Base-by-base conservation (phyloP, 345 rosid species). In the Durio zibethinus region DNA sequence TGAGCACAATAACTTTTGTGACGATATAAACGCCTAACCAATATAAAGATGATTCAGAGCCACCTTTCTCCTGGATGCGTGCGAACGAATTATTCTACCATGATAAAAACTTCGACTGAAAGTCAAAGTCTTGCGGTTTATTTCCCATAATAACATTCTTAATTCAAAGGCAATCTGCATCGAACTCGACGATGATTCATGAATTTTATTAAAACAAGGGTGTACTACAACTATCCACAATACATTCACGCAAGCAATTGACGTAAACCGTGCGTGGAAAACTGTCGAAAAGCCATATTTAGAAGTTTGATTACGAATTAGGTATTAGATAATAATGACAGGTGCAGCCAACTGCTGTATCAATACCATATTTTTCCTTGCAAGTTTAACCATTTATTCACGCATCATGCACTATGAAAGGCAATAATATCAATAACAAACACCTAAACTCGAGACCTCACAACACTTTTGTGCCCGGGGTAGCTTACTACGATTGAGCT, bases 371-470 rank as follows among this genome's bases (percentile, higher is more conserved):
- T 31, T 36, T 20, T 53, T 47, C 50, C 74, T 77, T 80, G 54
- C 77, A 78, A 80, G 83, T 79, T 67, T 63, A 20, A 45, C 21
- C 40, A 25, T n/a, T n/a, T n/a, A n/a, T 65, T n/a, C 53, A 7
- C 10, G 48, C 15, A 40, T 35, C 50, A 69, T 77, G 2, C 69
- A 15, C 52, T 64, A 27, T 35, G 21, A 21, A 31, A 47, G 23
- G 14, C 61, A 61, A 31, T 36, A 20, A 20, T 20, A 53, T 53
- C 59, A 20, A 16, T 12, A 33, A 33, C 36, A 4, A 33, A 33
- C 36, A 33, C 36, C 36, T 33, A 33, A 67, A 64, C 33, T 35
- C 52, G 47, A 64, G 21, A 12, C 48, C 48, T 14, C 52, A 0
- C 52, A 6, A 7, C 23, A 18, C n/a, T 15, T 50, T 1, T 18